Base-by-base conservation (phyloP, 192 early-diverging fungal species). In the Coemansia sp. region DNA sequence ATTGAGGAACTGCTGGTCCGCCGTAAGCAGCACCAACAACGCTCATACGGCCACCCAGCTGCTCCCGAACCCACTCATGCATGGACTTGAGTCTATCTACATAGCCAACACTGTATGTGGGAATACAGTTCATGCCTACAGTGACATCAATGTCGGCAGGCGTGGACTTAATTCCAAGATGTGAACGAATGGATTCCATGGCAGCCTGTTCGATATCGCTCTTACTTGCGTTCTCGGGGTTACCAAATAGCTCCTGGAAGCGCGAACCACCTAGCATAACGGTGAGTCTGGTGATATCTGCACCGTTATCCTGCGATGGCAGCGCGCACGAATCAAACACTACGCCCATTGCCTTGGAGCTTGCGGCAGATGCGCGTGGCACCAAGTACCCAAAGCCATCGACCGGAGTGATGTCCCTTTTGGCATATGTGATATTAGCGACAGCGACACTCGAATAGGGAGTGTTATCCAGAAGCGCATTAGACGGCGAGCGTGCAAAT, bases 331-430 rank as follows among this genome's bases (percentile, higher is more conserved):
- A 92, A 57, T 98, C 95, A 66, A 94, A 92, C 7, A 95, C 86
- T 13, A 85, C 79, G 9, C 95, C 95, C 9, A 98, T 67, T 5
- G 85, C 75, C 23, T 47, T 43, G 4, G 67, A 65, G 22, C 66
- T 72, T 7, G 50, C 20, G 5, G 76, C 67, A 15, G 83, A 79
- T 1, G 83, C 77, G 13, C 75, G 66, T 5, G 95, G 95, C 10
- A 90, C 83, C 18, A 98, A 79, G 53, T 88, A 95, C 6, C 95
- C 95, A 73, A 98, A 98, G 1, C 95, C 95, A 36, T 85, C 78
- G 9, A 88, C 77, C 0, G 80, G 74, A 5, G 89, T 71, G 1
- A 82, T 51, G 17, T 67, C 40, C 9, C 58, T 63, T 8, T 64
- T 22, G 49, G 46, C 40, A 45, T 84, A 96, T 0, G 85, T 80